phyloP scores from a whole-genome alignment of 192 early-diverging fungal genomes.

The Rhizophagus sp. region DNA sequence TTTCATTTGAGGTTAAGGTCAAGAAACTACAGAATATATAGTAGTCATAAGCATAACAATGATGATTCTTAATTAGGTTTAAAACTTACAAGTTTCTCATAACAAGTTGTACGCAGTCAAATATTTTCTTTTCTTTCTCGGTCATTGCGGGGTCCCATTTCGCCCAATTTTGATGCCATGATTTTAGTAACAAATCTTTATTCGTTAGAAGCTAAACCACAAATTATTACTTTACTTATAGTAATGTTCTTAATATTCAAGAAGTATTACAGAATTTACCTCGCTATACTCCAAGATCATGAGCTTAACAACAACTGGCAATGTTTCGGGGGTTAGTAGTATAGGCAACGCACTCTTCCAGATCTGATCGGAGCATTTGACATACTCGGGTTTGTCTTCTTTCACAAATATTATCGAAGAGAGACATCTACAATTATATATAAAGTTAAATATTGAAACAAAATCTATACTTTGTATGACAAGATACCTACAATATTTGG shows the following conservation, averaged over 20 bases:
- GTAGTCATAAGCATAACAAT: slow-evolving; percentile 20
- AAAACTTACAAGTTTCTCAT: slow-evolving; percentile 24
- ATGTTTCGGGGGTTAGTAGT: slow-evolving; percentile 2
- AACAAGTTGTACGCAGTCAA: slow-evolving; percentile 24
- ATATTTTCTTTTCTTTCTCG: slow-evolving; percentile 24
- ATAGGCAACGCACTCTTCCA: slow-evolving; percentile 12
- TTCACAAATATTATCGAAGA: slow-evolving; percentile 26
- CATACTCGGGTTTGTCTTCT: slow-evolving; percentile 19
- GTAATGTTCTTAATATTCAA: slow-evolving; percentile 18
- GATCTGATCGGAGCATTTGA: slow-evolving; percentile 13
- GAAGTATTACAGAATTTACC: slow-evolving; percentile 12
- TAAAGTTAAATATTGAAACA: slow-evolving; percentile 24
- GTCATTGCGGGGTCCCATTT: slow-evolving; percentile 4
- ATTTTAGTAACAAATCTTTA: slow-evolving; percentile 11
- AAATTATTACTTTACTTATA: slow-evolving; percentile 24
- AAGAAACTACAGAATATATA: slow-evolving; percentile 21
- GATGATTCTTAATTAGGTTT: slow-evolving; percentile 19
- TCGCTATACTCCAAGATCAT: slow-evolving; percentile 13
- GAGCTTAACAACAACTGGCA: slow-evolving; percentile 20
- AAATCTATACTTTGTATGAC: background rate
- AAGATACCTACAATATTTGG: slow-evolving; percentile 22
- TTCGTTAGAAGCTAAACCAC: slow-evolving; percentile 21
- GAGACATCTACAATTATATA: slow-evolving; percentile 28
- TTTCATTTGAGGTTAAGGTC: slow-evolving; percentile 17
- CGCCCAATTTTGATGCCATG: slow-evolving; percentile 20